Evolutionary conservation across 75 land plant genomes (phyloP).

Genomic region (Cunninghamia lanceolata): DNA sequence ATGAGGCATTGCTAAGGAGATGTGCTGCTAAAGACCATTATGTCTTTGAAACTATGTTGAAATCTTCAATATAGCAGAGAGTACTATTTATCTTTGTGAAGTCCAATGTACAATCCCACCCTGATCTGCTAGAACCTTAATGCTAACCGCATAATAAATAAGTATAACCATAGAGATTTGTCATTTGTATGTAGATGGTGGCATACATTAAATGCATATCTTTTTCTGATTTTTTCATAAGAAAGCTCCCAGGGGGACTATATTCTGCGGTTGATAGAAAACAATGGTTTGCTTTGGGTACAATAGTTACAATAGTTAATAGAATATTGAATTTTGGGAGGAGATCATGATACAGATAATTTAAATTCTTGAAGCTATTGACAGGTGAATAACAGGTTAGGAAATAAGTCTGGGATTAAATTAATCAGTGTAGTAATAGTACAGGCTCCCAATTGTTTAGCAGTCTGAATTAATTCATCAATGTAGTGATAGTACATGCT

Average conservation of each 20-base stretch:
- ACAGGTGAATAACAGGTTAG: neutral
- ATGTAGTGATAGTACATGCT: neutral
- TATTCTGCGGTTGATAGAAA: neutral
- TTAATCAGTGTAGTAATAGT: neutral
- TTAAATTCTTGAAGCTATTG: neutral
- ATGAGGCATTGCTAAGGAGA: neutral
- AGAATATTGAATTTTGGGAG: neutral
- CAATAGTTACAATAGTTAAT: neutral
- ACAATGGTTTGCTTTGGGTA: neutral
- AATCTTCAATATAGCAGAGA: neutral
- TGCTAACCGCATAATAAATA: neutral
- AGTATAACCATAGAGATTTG: neutral
- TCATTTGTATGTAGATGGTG: neutral
- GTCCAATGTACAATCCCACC: neutral
- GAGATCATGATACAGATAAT: neutral
- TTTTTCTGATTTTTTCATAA: no score
- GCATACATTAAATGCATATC: neutral
- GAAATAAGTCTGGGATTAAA: neutral
- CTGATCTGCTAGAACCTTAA: neutral
- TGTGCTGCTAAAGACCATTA: neutral
- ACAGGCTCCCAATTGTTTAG: neutral
- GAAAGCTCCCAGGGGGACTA: neutral
- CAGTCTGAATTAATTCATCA: neutral
- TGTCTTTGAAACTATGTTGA: neutral
- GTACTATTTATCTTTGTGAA: neutral